A percentile compares a stretch with the other conserved stretches of the same genome.
Conservation (phyloP, 371 early-diverging fungal genomes). For the Mucor saturninus region DNA sequence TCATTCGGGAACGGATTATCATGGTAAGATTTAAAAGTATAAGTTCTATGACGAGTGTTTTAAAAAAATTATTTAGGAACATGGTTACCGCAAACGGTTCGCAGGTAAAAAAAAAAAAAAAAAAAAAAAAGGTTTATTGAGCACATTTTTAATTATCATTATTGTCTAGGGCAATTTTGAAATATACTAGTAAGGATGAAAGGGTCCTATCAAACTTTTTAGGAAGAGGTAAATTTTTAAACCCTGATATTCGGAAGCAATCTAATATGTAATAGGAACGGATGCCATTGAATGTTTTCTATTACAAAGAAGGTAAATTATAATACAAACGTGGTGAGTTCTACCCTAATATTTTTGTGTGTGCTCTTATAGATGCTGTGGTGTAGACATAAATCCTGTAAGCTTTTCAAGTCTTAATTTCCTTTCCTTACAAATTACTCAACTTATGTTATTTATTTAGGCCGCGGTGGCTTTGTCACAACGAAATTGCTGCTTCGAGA, state of each 20-base stretch:
- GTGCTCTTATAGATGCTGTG: slow-evolving; percentile 62
- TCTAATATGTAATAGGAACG: slow-evolving; percentile 52
- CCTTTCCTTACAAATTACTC: neutral
- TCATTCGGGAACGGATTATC: slow-evolving; percentile 91
- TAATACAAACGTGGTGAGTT: neutral
- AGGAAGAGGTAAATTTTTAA: slow-evolving; percentile 69
- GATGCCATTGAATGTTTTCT: slow-evolving; percentile 93
- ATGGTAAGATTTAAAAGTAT: slow-evolving; percentile 49
- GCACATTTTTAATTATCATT: neutral
- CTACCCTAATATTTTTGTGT: neutral
- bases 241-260: too few species aligned
- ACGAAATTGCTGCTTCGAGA: slow-evolving; percentile 84
- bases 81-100: slow-evolving; percentile 92
- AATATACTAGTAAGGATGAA: slow-evolving; percentile 77
- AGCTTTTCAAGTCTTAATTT: slow-evolving; percentile 3
- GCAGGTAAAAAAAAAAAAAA: slow-evolving; percentile 56
- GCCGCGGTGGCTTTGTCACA: slow-evolving; percentile 84
- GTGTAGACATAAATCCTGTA: slow-evolving; percentile 90
- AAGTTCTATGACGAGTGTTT: neutral
- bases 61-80: slow-evolving; percentile 56
- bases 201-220: slow-evolving; percentile 89
- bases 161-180: slow-evolving; percentile 64
- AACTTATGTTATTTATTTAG: slow-evolving; percentile 30
- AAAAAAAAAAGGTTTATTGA: neutral
- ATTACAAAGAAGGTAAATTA: slow-evolving; percentile 69